Evolutionary conservation across 306 rosid genomes (phyloP).

Genomic region (Coriaria nepalensis): DNA sequence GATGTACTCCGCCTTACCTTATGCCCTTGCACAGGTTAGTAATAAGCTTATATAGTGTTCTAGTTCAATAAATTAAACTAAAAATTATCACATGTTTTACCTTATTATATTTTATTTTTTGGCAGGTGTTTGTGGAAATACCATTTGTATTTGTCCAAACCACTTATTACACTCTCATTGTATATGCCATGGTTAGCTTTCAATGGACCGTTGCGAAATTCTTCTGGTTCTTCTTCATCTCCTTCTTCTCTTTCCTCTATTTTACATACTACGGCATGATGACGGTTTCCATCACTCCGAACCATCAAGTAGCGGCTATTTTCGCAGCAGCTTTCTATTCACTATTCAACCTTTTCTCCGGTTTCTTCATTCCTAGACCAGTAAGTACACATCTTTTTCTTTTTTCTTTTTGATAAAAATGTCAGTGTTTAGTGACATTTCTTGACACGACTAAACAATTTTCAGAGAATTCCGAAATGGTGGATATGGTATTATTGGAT

Average conservation of each 20-base stretch:
- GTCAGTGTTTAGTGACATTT: constrained; percentile 11
- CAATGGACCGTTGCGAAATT: constrained; percentile 68
- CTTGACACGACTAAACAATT: constrained; percentile 3
- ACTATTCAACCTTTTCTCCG: constrained; percentile 86
- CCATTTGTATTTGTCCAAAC: constrained; percentile 75
- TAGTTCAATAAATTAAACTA: not conserved
- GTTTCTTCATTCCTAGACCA: constrained; percentile 88
- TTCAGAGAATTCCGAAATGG: constrained; percentile 96
- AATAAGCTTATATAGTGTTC: not conserved
- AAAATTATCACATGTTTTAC: not conserved
- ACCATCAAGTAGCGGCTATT: constrained; percentile 88
- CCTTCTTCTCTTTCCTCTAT: constrained; percentile 86
- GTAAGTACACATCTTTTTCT: constrained; percentile 36
- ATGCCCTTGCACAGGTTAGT: constrained; percentile 82
- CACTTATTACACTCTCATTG: constrained; percentile 48
- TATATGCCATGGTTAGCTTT: constrained; percentile 83
- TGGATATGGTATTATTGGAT: constrained; percentile 97
- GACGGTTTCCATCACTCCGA: constrained; percentile 94
- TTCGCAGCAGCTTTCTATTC: constrained; percentile 92
- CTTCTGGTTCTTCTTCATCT: constrained; percentile 83
- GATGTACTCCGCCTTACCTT: constrained; percentile 89
- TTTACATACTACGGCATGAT: constrained; percentile 97
- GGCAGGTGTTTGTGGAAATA: constrained; percentile 64
- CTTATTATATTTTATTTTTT: too few species aligned
- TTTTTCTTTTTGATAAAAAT: constrained; percentile 1